A percentile compares a stretch with the other conserved stretches of the same genome.
phyloP scores from a whole-genome alignment of 768 basidiomycete species.

The Galerina marginata region DNA sequence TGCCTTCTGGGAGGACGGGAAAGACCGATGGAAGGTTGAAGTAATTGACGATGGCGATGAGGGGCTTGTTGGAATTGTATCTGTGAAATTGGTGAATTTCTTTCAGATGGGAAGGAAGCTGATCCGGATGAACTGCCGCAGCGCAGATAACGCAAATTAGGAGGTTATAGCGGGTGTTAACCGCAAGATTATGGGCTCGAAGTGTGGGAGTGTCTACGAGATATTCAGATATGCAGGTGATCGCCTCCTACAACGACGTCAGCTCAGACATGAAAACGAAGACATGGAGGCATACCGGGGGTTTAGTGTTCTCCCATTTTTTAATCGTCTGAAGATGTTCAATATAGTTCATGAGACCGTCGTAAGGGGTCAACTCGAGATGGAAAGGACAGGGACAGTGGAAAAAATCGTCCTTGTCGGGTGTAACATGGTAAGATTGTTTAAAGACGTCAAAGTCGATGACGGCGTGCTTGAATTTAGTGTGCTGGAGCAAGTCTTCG shows the following conservation, averaged over 20 bases:
- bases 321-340: not conserved
- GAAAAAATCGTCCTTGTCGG: too few species aligned
- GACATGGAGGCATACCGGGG: not conserved
- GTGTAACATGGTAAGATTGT: too few species aligned
- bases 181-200: not conserved
- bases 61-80: not conserved
- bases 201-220: constrained; percentile 2
- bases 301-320: not conserved
- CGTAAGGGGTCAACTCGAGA: too few species aligned
- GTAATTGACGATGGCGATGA: not conserved
- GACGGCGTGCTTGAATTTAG: too few species aligned
- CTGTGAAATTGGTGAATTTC: not conserved
- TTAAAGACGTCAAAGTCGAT: too few species aligned
- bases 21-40: not conserved
- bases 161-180: constrained; percentile 5
- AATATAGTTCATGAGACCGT: not conserved
- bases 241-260: not conserved
- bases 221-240: not conserved
- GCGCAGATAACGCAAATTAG: constrained; percentile 8
- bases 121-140: not conserved
- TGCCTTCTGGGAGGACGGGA: not conserved
- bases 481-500: too few species aligned
- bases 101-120: constrained; percentile 2
- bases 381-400: not conserved
- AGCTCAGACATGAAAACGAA: not conserved